Base-by-base conservation (phyloP, 2,329 filamentous ascomycete species). In the Scedosporium apiospermum region DNA sequence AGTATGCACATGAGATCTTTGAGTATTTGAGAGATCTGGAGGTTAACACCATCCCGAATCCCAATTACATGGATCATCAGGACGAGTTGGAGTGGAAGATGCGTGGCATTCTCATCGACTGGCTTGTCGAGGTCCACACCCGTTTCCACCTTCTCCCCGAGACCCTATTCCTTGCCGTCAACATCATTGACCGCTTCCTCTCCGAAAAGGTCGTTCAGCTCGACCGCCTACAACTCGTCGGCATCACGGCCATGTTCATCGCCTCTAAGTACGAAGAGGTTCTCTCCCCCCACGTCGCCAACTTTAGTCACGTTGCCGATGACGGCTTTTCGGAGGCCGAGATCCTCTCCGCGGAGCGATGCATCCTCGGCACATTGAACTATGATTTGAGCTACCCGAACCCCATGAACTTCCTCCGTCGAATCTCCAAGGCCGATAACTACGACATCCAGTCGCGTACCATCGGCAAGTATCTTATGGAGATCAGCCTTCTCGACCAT, bases 221-320 rank as follows among this genome's bases (percentile, higher is more conserved):
- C 57, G 93, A 98, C 74, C 92, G 93, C 65, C 87, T 99, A 5
- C 95, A 99, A 77, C 84, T 99, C 7, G 95, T 99, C 64, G 95
- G 95, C 71, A 93, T 98, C 71, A 96, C 95, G 26, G 95, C 93
- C 75, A 98, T 99, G 95, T 98, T 98, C 80, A 96, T 98, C 71
- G 95, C 95, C 12, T 96, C 93, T 71, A 99, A 99, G 80, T 99
- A 98, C 74, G 93, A 99, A 77, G 95, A 99, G 74, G 93, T 99
- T 59, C 84, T 99, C 60, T 98, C 95, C 10, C 95, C 95, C 57
- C 93, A 98, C 69, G 93, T 99, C 46, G 88, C 90, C 74, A 97
- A 97, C 82, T 99, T 99, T 82, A 90, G 90, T 69, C 91, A 96
- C 71, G 93, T 99, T 69, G 92, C 95, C 71, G 95, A 99, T 71